Percentiles rank a stretch among this genome's conserved stretches.
phyloP scores from a whole-genome alignment of 306 rosid species.

The Vachellia collinsii region DNA sequence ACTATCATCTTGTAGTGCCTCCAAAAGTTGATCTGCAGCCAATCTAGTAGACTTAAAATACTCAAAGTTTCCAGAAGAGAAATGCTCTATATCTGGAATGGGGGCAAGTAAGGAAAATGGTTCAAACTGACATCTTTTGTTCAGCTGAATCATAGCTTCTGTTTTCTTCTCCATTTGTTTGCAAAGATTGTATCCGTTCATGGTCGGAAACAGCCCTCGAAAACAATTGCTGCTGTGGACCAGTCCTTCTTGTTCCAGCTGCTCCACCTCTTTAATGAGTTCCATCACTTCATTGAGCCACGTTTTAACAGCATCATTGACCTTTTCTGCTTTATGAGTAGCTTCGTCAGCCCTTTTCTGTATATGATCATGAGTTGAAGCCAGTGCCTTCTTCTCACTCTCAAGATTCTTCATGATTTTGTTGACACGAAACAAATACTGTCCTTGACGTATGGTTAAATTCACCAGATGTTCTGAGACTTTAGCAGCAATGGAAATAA shows the following conservation, averaged over 20 bases:
- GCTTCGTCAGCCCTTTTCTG: conserved; percentile 15
- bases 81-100: conserved; percentile 26
- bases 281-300: conserved; percentile 13
- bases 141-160: conserved; percentile 4
- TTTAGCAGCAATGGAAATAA: conserved; percentile 1
- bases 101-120: conserved; percentile 20
- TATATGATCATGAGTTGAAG: conserved; percentile 4
- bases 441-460: background rate
- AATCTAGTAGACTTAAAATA: conserved; percentile 15
- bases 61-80: conserved; percentile 8
- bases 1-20: conserved; percentile 15
- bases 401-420: conserved; percentile 5
- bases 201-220: background rate
- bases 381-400: conserved; percentile 10
- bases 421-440: background rate
- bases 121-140: background rate
- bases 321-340: conserved; percentile 1
- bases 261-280: conserved; percentile 11
- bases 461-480: background rate
- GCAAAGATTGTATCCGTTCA: conserved; percentile 16
- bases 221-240: conserved; percentile 3
- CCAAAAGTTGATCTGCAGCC: conserved; percentile 21
- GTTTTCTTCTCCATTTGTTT: conserved; percentile 13
- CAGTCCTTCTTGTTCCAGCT: background rate
- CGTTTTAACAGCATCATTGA: background rate